Conservation (phyloP, 2,329 filamentous ascomycete genomes). For the Dissoconium aciculare region DNA sequence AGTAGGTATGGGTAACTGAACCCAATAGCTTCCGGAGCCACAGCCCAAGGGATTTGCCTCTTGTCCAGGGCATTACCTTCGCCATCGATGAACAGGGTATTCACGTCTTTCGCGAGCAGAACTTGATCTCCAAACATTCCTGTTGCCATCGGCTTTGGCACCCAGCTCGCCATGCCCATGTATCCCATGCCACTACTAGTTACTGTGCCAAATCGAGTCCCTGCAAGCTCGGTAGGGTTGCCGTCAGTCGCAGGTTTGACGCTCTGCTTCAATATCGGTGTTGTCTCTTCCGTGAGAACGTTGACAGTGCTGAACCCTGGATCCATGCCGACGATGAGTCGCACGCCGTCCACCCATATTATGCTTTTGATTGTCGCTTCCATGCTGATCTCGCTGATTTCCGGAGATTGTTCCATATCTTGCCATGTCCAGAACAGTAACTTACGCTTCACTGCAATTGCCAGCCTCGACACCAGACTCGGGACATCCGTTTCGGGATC, state of each 20-base stretch:
- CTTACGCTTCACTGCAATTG: constrained; percentile 83
- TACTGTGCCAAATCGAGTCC: constrained; percentile 60
- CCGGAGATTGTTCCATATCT: constrained; percentile 68
- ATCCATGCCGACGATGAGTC: constrained; percentile 78
- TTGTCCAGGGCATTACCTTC: constrained; percentile 69
- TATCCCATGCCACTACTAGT: constrained; percentile 86
- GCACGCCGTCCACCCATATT: constrained; percentile 80
- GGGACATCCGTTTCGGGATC: constrained; percentile 76
- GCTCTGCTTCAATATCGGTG: constrained; percentile 49
- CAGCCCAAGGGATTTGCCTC: constrained; percentile 80
- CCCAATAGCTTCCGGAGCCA: constrained; percentile 76
- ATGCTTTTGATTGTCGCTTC: constrained; percentile 74
- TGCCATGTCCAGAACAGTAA: constrained; percentile 91
- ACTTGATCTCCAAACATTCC: constrained; percentile 71
- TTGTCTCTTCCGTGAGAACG: constrained; percentile 55
- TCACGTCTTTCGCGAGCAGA: constrained; percentile 92
- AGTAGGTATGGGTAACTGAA: constrained; percentile 96
- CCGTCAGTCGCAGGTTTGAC: constrained; percentile 12
- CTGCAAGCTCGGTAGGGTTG: constrained; percentile 47
- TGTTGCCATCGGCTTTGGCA: constrained; percentile 77
- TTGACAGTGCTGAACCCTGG: constrained; percentile 83
- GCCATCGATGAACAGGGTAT: constrained; percentile 79
- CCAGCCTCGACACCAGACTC: constrained; percentile 79
- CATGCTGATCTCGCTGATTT: constrained; percentile 62
- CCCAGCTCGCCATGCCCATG: constrained; percentile 83